A percentile compares a stretch with the other conserved stretches of the same genome.
These are phyloP conservation scores for Mycosphaerelloides madeirae DNA, from an alignment of 2,329 filamentous ascomycete species.

Conservation along the genomic window DNA sequence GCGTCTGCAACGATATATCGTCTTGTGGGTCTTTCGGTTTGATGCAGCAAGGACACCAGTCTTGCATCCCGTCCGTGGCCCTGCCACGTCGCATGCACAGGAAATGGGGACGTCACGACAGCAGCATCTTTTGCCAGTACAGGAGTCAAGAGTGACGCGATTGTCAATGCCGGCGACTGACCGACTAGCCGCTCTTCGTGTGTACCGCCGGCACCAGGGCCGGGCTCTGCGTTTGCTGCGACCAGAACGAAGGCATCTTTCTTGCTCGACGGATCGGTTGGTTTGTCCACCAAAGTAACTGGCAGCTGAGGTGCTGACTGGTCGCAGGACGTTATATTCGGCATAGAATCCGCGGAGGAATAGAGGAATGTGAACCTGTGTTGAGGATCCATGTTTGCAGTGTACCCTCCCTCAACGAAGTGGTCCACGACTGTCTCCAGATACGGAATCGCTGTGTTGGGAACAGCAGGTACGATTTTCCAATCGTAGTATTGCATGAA, in stretches of 20 bases:
- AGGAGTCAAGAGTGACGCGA: conserved; percentile 6
- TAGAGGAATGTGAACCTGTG: background rate
- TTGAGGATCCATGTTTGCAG: background rate
- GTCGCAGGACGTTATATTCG: background rate
- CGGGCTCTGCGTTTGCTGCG: conserved; percentile 10
- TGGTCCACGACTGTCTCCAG: conserved; percentile 7
- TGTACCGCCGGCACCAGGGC: conserved; percentile 11
- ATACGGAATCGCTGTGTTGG: conserved; percentile 6
- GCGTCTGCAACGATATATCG: conserved; percentile 4
- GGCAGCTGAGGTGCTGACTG: background rate
- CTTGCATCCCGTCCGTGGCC: conserved; percentile 10
- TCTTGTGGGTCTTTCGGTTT: background rate
- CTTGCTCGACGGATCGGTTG: conserved; percentile 1
- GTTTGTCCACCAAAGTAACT: conserved; percentile 4
- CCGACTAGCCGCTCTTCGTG: conserved; percentile 13
- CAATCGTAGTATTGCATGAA: conserved; percentile 4
- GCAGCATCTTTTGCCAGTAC: conserved; percentile 3
- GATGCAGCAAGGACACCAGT: background rate
- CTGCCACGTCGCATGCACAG: conserved; percentile 7
- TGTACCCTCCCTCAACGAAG: conserved; percentile 9
- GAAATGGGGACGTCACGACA: conserved; percentile 8
- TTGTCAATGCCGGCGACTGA: conserved; percentile 10
- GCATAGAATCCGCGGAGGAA: background rate
- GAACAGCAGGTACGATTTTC: background rate
- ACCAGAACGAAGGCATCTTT: conserved; percentile 5